Evolutionary conservation across 371 early-diverging fungal species (phyloP), one percentile per base, ranked within the genome.

Genomic region (Saksenaea oblongispora): DNA sequence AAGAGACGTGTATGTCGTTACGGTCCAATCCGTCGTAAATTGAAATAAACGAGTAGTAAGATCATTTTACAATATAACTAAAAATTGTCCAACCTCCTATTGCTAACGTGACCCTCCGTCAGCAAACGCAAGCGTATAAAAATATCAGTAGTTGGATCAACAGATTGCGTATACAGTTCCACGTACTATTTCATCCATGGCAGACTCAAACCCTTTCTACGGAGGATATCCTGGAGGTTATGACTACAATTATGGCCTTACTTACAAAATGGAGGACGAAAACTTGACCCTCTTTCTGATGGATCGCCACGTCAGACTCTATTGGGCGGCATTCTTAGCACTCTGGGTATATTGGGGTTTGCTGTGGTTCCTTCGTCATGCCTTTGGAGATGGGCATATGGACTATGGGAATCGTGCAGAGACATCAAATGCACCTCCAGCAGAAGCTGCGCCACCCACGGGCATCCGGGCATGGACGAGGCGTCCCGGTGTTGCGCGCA

Each of bases 261-360:
- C 44, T 15, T 37, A 37, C 37, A 10, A 15, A 13, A 37, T 37
- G 44, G n/a, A 44, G 18, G 42, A 39, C 26, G n/a, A 24, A 36
- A 61, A 59, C 47, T 24, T 65, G 15, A 34, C 55, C 4, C 18
- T 54, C 5, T 68, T 68, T 47, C 15, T 68, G 35, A 55, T 37
- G 28, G 55, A 56, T 47, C 63, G 41, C 18, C 14, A 69, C 39
- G 65, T 69, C 37, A 64, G 65, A 51, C 64, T 62, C 5, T 62
- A 65, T 7, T 76, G 76, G 76, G 64, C 71, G 15, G 78, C 78
- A n/a, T 78, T 78, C 61, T 69, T 73, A 22, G 61, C 78, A 17
- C 58, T 78, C 3, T 73, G 70, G 71, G 70, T 67, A 9, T 59
- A 70, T 13, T 78, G 78, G 78, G 75, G 75, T 1, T 54, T 78